Percentiles rank a stretch among this genome's conserved stretches.
Evolutionary conservation across 2,329 filamentous ascomycete genomes (phyloP).

Genomic region (Pezicula radicicola): DNA sequence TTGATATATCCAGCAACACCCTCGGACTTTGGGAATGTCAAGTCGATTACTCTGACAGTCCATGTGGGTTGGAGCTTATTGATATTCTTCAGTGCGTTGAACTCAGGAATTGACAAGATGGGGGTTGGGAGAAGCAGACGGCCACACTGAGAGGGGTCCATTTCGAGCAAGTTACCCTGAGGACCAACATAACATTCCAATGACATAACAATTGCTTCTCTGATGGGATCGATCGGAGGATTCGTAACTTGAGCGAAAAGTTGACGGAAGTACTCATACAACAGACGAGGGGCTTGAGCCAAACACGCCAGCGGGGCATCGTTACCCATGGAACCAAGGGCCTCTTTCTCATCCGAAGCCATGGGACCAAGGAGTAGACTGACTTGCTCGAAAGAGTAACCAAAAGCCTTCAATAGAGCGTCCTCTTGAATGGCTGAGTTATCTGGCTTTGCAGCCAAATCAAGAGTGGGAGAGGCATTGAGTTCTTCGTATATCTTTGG

Average conservation of each 20-base stretch:
- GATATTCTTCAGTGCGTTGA: conserved; percentile 83
- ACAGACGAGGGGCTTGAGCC: conserved; percentile 80
- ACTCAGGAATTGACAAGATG: conserved; percentile 84
- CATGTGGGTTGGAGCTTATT: conserved; percentile 69
- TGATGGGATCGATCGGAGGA: conserved; percentile 93
- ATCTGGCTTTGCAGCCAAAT: conserved; percentile 67
- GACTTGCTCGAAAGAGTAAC: conserved; percentile 94
- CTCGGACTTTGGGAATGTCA: conserved; percentile 86
- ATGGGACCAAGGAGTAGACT: conserved; percentile 89
- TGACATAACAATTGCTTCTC: conserved; percentile 98
- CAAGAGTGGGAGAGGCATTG: conserved; percentile 50
- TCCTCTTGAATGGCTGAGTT: conserved; percentile 77
- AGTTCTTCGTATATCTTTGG: conserved; percentile 69
- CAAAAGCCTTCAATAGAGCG: conserved; percentile 78
- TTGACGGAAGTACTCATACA: conserved; percentile 97
- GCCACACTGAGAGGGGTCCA: conserved; percentile 86
- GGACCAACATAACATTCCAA: conserved; percentile 94
- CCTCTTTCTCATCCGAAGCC: conserved; percentile 96
- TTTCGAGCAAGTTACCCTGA: conserved; percentile 91
- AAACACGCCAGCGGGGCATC: conserved; percentile 90
- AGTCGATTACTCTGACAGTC: conserved; percentile 87
- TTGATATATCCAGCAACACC: conserved; percentile 82
- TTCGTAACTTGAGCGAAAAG: conserved; percentile 98
- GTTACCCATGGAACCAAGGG: conserved; percentile 96
- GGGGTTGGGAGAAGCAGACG: conserved; percentile 84